These are phyloP conservation scores for Diplotaxis tenuifolia DNA, from an alignment of 345 rosid genomes.

Conservation along the genomic window DNA sequence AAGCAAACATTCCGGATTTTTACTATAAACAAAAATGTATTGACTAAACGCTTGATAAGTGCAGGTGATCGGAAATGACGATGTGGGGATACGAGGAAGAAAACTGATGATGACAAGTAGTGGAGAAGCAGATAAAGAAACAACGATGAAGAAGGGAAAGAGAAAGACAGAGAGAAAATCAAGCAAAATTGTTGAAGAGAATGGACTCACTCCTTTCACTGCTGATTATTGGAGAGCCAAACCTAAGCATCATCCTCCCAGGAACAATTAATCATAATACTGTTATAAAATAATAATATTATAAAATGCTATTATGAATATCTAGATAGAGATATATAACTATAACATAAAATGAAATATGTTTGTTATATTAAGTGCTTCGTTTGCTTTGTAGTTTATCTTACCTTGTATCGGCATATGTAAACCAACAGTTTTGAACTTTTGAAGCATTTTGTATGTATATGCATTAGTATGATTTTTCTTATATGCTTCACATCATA, in stretches of 20 bases:
- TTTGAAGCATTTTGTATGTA: not conserved
- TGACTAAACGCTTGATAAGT: not conserved
- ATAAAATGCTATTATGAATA: not conserved
- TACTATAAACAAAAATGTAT: not conserved
- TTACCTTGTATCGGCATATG: conserved; percentile 13
- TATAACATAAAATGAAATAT: not conserved
- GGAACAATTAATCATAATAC: conserved; percentile 46
- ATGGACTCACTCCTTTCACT: conserved; percentile 53
- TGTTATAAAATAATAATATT: not conserved
- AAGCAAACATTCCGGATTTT: not conserved
- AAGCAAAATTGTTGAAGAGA: conserved; percentile 35
- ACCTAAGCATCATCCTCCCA: conserved; percentile 75
- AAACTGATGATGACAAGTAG: conserved; percentile 15
- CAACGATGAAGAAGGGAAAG: conserved; percentile 7
- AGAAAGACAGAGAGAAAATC: conserved; percentile 10
- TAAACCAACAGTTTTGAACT: conserved; percentile 12
- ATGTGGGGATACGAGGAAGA: not conserved
- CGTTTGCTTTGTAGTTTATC: not conserved
- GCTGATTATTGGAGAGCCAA: conserved; percentile 60
- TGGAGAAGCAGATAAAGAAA: conserved; percentile 8
- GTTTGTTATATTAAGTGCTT: conserved; percentile 17
- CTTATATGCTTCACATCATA: not conserved
- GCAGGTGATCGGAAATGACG: not conserved
- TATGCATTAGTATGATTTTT: not conserved
- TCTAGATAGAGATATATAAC: not conserved